Evolutionary conservation across 768 basidiomycete genomes (phyloP), one percentile per base, ranked within the genome.

Genomic region (Serendipita sp.): DNA sequence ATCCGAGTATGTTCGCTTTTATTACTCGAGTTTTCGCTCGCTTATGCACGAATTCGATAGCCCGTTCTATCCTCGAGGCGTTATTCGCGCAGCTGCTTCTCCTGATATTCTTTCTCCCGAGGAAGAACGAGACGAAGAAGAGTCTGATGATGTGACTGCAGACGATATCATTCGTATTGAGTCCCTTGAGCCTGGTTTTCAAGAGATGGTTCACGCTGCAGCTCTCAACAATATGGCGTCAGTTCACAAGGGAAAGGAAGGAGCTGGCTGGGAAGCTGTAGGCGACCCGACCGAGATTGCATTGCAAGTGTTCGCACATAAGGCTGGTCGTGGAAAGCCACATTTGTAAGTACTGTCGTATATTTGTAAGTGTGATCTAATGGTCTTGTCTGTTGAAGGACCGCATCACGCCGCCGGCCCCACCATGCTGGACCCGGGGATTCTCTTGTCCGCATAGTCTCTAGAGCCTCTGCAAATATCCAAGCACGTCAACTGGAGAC

Each of bases 281-380:
- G 81, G 81, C 28, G 81, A 82, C 67, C 80, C 81, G 1, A 82
- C 81, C 1, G 80, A 82, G 68, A 77, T 81, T 54, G 81, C 81
- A 2, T 75, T 82, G 3, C 80, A 81, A 68, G 80, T 81, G 23
- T 80, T 81, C 64, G 80, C 81, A 1, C 76, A 77, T 60, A 80
- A 79, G 65, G 74, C 81, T 51, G 76, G 76, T 1, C 74, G 77
- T 48, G 80, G 81, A 60, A 60, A 60, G 28, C 56, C 56, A 8
- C 56, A 60, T 32, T 36, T 60, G 56, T 60, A 10, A 60, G 56
- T 60, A 16, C 11, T 51, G 48, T n/a, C 5, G 30, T 5, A 60
- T 38, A 10, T 8, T 52, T 8, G 48, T 52, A 23, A 32, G 5
- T 8, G 10, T 8, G n/a, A 52, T 52, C 32, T 8, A 32, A 23